Base-by-base conservation (phyloP, 306 rosid genomes). In the Vicia sativa region DNA sequence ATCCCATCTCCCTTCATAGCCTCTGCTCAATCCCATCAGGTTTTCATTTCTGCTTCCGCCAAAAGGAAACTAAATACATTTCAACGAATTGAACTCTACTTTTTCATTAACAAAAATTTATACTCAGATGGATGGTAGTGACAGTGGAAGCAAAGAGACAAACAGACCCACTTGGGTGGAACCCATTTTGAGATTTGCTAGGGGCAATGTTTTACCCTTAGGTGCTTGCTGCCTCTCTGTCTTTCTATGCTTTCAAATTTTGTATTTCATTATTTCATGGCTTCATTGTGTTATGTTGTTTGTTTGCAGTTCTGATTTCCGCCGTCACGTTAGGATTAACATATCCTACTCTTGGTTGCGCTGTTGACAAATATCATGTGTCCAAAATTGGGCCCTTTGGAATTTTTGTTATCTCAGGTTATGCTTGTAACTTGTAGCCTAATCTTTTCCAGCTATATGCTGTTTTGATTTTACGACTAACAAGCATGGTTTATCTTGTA, bases 361-460 rank as follows among this genome's bases (percentile, higher is more conserved):
- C 85, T 62, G 89, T 90, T 34, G 93, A 90, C 55, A 85, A 77
- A 46, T 93, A 81, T 71, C 74, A 77, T 64, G 73, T 92, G 73
- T 90, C 98, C 5, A 92, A 90, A 77, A 55, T 92, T 72, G 81
- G 91, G 77, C 91, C 98, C 0, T 78, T 87, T 71, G 96, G 91
- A 67, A 83, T 90, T 70, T 92, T 92, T 74, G 31, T 92, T 48
- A 76, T 90, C 71, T 84, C 98, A 83, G 96, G 98, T 93, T 74
- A 61, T 81, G 65, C 18, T 76, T 56, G 26, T 34, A 6, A 34
- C 9, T 34, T 34, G 38, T 11, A 45, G 55, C 23, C 5, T 44
- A 15, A 42, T 46, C 4, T 46, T 23, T 18, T 53, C 63, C 14
- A 11, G 68, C 48, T 57, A 11, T 23, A 52, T 52, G 6, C 49